Conservation (phyloP, 495 filamentous ascomycete genomes). For the Podospora sp. region DNA sequence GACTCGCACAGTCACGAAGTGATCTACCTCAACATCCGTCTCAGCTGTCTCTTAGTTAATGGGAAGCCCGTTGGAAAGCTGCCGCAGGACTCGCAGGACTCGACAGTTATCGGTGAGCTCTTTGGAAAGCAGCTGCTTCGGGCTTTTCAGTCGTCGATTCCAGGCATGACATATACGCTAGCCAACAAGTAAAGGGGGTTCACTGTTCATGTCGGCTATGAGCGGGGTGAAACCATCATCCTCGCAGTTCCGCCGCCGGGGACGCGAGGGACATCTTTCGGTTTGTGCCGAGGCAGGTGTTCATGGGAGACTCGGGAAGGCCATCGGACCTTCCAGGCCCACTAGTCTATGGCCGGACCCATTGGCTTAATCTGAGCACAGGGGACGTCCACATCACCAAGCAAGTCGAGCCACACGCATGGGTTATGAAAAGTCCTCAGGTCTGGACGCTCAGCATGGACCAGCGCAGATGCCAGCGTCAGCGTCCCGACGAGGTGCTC, state of each 20-base stretch:
- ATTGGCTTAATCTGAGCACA: conserved; percentile 60
- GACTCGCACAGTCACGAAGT: conserved; percentile 22
- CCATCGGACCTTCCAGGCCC: conserved; percentile 53
- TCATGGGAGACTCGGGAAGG: conserved; percentile 14
- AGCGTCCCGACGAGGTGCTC: not conserved
- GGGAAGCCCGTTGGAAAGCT: conserved; percentile 52
- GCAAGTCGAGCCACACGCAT: conserved; percentile 34
- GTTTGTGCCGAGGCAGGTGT: conserved; percentile 17
- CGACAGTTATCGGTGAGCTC: conserved; percentile 43
- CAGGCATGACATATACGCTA: conserved; percentile 51
- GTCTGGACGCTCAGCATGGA: conserved; percentile 39
- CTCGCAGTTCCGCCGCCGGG: conserved; percentile 33
- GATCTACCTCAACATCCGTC: conserved; percentile 49
- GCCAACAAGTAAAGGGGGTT: conserved; percentile 20
- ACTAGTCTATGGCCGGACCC: conserved; percentile 53
- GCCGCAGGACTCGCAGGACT: conserved; percentile 44
- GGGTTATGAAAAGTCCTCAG: conserved; percentile 34
- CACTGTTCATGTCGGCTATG: conserved; percentile 53
- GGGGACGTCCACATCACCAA: conserved; percentile 56
- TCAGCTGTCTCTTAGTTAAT: conserved; percentile 54
- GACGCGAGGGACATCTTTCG: conserved; percentile 48
- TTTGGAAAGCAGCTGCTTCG: conserved; percentile 53
- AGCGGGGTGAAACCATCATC: conserved; percentile 41
- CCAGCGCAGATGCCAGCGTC: conserved; percentile 22
- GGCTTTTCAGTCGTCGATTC: conserved; percentile 47